Percentiles rank a stretch among this genome's conserved stretches.
Evolutionary conservation across 139 green algal genomes (phyloP).

Genomic region (Chlamydomonas sp.): DNA sequence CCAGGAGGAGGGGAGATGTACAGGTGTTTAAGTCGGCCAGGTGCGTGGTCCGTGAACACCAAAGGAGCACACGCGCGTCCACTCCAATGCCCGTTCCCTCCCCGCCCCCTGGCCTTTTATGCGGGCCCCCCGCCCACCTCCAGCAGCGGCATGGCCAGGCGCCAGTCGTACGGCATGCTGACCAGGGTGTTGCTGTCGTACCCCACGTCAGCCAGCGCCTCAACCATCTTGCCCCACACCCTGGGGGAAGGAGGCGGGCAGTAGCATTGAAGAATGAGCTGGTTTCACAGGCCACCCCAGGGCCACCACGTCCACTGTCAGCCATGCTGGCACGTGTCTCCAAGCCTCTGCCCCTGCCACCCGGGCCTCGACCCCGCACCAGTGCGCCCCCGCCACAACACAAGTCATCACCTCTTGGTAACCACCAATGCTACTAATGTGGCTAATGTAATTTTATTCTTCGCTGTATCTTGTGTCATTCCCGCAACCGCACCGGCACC

Average conservation of each 20-base stretch:
- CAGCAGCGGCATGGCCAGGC: conserved; percentile 74
- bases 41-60: too few relatives aligned
- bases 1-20: too few relatives aligned
- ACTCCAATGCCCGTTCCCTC: too few relatives aligned
- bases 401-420: too few relatives aligned
- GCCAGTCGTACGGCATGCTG: conserved; percentile 81
- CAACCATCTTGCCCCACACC: conserved; percentile 82
- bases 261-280: neutral
- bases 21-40: too few relatives aligned
- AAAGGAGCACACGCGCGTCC: neutral
- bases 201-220: conserved; percentile 75
- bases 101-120: too few relatives aligned
- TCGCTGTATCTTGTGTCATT: too few relatives aligned
- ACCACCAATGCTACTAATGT: too few relatives aligned
- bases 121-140: conserved; percentile 57
- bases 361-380: too few relatives aligned
- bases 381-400: too few relatives aligned
- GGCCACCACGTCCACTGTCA: neutral
- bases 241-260: conserved; percentile 47
- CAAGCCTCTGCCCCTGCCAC: neutral
- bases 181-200: conserved; percentile 82
- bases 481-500: neutral
- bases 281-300: neutral
- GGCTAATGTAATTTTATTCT: too few relatives aligned
- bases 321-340: neutral